Evolutionary conservation across 257 asterid genomes (phyloP), one percentile per base, ranked within the genome.

Genomic region (Lycium ferocissimum): DNA sequence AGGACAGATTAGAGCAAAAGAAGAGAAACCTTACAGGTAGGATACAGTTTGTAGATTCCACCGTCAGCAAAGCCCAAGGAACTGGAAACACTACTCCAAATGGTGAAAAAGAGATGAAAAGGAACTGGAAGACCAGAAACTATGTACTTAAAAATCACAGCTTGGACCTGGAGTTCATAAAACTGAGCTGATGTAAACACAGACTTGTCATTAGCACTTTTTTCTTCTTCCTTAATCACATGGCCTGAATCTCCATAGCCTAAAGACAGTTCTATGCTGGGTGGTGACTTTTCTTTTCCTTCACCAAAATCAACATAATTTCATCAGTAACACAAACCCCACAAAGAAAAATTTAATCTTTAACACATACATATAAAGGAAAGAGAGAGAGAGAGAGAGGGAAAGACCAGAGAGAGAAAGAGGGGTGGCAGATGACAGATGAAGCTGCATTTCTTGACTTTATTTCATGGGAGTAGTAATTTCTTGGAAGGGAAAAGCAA

Each of bases 231-330:
- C 22, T 85, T 70, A 85, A 80, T 75, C 73, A 66, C 58, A 38
- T 53, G n/a, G 26, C 83, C 51, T 49, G 65, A 22, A 26, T 65
- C 26, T 57, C 91, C 92, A 85, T 88, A 84, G 76, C 90, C 86
- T 72, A 93, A 87, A 67, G 88, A 90, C 84, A 93, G 89, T 88
- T 91, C 87, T 83, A 91, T 82, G 59, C 73, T 40, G 81, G 80
- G 69, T 69, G 82, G 80, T 47, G 76, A 75, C 47, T 51, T 63
- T 51, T 66, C 88, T 65, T 85, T 66, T 37, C 84, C 88, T 88
- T 61, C 88, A 83, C 7, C 58, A 82, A 59, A 67, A 5, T 1
- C 83, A 67, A 13, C 26, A 51, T 71, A 85, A 56, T 62, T 57
- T 22, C 81, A 81, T 79, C 73, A 65, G 63, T 70, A 62, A 26